Percentiles rank a stretch among this genome's conserved stretches.
Conservation (phyloP, 495 filamentous ascomycete species). For the Neurospora sp. region DNA sequence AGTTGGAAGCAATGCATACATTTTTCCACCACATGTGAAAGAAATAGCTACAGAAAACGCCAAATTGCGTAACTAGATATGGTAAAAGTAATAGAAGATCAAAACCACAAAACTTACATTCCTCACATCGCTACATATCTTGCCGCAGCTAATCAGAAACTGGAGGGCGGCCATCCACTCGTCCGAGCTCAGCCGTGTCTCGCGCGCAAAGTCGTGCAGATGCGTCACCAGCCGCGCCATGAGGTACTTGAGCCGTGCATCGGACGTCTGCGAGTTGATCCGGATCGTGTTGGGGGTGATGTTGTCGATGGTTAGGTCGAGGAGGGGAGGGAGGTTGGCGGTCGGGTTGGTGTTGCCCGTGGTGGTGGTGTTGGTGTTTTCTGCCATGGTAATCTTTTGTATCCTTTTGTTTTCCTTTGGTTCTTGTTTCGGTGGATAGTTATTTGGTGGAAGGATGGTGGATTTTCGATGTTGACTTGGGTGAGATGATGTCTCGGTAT, state of each 20-base stretch:
- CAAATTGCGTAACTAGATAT: not conserved
- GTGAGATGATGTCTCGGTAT: not conserved
- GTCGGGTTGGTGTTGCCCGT: slow-evolving; percentile 1
- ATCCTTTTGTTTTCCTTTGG: not conserved
- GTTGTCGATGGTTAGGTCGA: slow-evolving; percentile 70
- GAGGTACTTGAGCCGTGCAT: slow-evolving; percentile 60
- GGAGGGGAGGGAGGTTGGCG: slow-evolving; percentile 33
- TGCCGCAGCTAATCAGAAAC: slow-evolving; percentile 64
- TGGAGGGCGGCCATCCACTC: slow-evolving; percentile 70
- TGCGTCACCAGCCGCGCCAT: slow-evolving; percentile 67
- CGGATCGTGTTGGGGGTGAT: slow-evolving; percentile 68
- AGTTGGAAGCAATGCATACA: not conserved
- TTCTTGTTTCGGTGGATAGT: not conserved
- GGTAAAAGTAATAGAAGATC: not conserved
- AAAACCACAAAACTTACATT: slow-evolving; percentile 11
- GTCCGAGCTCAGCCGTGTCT: slow-evolving; percentile 64
- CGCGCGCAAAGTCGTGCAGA: slow-evolving; percentile 74
- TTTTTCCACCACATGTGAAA: not conserved
- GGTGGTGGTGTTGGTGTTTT: not conserved
- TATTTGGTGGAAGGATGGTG: not conserved
- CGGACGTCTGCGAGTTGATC: slow-evolving; percentile 60
- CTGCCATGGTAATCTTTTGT: not conserved
- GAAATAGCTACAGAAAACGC: not conserved
- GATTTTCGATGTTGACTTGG: not conserved
- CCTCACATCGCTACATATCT: slow-evolving; percentile 62